A percentile compares a stretch with the other conserved stretches of the same genome.
Conservation (phyloP, 2,329 filamentous ascomycete species). For the Balansia obtecta region DNA sequence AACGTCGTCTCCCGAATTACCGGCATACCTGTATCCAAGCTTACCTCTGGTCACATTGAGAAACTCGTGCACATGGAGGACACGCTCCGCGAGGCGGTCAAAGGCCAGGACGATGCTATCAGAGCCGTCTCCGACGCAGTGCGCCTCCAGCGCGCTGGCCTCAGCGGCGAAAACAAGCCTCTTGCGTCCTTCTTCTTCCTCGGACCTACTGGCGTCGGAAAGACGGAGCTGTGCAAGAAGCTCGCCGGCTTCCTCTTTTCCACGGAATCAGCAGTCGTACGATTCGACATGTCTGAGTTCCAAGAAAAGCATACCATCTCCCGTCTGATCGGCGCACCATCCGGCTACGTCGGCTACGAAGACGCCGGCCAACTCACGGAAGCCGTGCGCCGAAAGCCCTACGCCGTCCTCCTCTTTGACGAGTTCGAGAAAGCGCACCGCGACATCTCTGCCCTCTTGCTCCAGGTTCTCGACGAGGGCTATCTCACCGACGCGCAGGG, state of each 20-base stretch:
- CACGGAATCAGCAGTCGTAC: slow-evolving; percentile 77
- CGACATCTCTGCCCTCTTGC: slow-evolving; percentile 80
- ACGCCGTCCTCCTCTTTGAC: slow-evolving; percentile 88
- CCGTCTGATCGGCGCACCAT: slow-evolving; percentile 80
- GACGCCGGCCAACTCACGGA: slow-evolving; percentile 94
- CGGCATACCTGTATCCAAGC: slow-evolving; percentile 82
- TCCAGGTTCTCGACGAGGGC: slow-evolving; percentile 92
- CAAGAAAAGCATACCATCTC: slow-evolving; percentile 96
- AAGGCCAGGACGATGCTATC: slow-evolving; percentile 89
- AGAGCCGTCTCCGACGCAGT: slow-evolving; percentile 87
- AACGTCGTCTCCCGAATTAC: slow-evolving; percentile 83
- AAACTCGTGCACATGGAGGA: slow-evolving; percentile 96
- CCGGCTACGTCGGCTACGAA: slow-evolving; percentile 93
- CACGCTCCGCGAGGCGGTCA: slow-evolving; percentile 66
- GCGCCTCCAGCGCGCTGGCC: slow-evolving; percentile 80
- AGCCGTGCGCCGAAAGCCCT: slow-evolving; percentile 86
- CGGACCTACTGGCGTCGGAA: slow-evolving; percentile 90
- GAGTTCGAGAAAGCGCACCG: slow-evolving; percentile 97
- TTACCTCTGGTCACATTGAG: slow-evolving; percentile 88
- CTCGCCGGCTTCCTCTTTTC: slow-evolving; percentile 89
- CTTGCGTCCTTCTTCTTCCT: slow-evolving; percentile 96
- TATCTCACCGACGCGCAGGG: slow-evolving; percentile 93
- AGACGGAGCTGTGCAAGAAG: slow-evolving; percentile 95
- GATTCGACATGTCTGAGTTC: slow-evolving; percentile 97
- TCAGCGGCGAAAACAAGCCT: slow-evolving; percentile 84